These are phyloP conservation scores for Paecilomyces sp. DNA, from an alignment of 2,329 filamentous ascomycete genomes.

Conservation along the genomic window DNA sequence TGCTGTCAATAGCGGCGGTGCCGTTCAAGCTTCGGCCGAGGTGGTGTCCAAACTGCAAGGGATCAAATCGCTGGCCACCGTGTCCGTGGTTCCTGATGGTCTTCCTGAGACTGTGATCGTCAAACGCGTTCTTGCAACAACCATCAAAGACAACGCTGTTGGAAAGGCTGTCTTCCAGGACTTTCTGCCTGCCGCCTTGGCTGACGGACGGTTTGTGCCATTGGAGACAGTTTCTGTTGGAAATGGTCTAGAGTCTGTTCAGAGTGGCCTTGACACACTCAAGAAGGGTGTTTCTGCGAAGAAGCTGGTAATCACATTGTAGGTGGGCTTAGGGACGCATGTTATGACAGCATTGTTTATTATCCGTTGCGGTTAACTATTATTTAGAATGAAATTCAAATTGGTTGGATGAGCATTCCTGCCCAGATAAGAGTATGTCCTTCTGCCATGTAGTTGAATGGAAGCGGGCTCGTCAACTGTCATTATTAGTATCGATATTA, in stretches of 20 bases:
- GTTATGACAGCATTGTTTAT: too few relatives aligned
- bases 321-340: neutral
- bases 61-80: conserved; percentile 12
- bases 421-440: too few relatives aligned
- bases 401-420: too few relatives aligned
- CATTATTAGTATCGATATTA: neutral
- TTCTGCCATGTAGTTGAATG: neutral
- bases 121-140: conserved; percentile 18
- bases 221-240: neutral
- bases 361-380: too few relatives aligned
- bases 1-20: neutral
- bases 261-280: neutral
- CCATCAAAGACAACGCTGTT: conserved; percentile 19
- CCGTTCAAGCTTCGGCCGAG: conserved; percentile 1
- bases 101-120: conserved; percentile 5
- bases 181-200: conserved; percentile 11
- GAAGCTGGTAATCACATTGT: neutral
- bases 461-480: neutral
- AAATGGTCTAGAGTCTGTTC: neutral
- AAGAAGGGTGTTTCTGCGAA: neutral
- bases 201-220: conserved; percentile 7
- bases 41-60: conserved; percentile 5
- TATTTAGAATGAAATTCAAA: too few relatives aligned
- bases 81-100: conserved; percentile 8
- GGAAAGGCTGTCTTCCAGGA: conserved; percentile 25